Conservation (phyloP, 805 yeast species). For the Ogataea pini region DNA sequence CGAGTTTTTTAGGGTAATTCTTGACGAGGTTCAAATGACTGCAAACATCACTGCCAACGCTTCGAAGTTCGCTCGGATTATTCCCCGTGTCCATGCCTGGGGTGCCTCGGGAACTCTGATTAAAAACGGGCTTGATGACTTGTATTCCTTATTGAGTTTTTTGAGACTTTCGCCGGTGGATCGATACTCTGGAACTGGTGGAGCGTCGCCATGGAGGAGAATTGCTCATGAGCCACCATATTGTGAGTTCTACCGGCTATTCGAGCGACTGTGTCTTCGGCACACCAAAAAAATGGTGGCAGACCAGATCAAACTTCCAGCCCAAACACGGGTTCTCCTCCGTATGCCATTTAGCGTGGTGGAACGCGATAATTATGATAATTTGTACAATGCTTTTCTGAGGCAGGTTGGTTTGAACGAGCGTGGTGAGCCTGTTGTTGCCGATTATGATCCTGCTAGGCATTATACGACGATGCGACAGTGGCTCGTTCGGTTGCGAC, state of each 20-base stretch:
- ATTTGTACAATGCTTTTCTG: conserved; percentile 60
- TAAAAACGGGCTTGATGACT: conserved; percentile 61
- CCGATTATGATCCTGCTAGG: conserved; percentile 50
- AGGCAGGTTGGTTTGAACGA: conserved; percentile 54
- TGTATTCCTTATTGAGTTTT: conserved; percentile 70
- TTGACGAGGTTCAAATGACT: conserved; percentile 96
- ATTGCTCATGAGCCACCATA: conserved; percentile 29
- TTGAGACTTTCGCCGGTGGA: conserved; percentile 67
- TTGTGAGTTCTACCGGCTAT: conserved; percentile 50
- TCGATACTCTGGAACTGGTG: conserved; percentile 18
- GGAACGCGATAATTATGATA: conserved; percentile 81
- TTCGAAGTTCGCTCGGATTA: conserved; percentile 73
- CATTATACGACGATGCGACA: conserved; percentile 52
- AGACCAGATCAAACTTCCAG: conserved; percentile 74
- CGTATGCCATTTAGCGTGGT: conserved; percentile 76
- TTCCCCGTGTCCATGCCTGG: conserved; percentile 91
- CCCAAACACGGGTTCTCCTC: conserved; percentile 69
- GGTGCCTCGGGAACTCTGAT: conserved; percentile 97
- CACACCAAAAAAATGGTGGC: conserved; percentile 86
- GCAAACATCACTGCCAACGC: conserved; percentile 71
- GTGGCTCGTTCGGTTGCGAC: conserved; percentile 72
- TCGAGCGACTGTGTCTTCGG: conserved; percentile 59
- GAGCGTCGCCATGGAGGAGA: conserved; percentile 31
- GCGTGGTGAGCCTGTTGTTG: conserved; percentile 48
- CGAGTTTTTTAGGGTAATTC: conserved; percentile 85